Conservation (phyloP, 2,329 filamentous ascomycete genomes). For the Epichloe brachyelytri region DNA sequence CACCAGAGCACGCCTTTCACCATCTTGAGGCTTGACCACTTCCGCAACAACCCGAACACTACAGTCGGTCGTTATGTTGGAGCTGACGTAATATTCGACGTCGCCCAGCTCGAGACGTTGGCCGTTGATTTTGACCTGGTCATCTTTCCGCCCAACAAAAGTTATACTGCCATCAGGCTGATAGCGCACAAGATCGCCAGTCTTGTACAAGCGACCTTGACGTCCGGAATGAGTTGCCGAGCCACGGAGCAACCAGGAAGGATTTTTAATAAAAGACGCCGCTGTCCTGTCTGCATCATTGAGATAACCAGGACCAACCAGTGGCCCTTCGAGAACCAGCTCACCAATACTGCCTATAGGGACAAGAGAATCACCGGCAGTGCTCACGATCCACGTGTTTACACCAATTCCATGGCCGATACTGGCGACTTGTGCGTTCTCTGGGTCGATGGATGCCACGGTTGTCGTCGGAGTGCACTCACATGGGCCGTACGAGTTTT, state of each 20-base stretch:
- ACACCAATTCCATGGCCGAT: neutral
- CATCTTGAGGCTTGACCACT: neutral
- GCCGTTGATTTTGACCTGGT: conserved; percentile 44
- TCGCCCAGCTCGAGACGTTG: conserved; percentile 8
- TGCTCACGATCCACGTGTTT: conserved; percentile 12
- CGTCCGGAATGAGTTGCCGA: conserved; percentile 13
- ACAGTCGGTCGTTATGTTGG: neutral
- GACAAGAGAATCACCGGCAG: conserved; percentile 8
- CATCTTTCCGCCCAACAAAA: conserved; percentile 33
- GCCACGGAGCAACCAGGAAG: conserved; percentile 7
- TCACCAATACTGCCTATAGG: conserved; percentile 13
- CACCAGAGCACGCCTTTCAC: neutral
- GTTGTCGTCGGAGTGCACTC: conserved; percentile 2
- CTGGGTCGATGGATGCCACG: neutral
- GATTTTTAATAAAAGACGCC: conserved; percentile 14
- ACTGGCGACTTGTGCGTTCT: neutral
- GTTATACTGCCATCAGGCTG: conserved; percentile 22
- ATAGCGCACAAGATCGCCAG: conserved; percentile 15
- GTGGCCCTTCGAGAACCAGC: conserved; percentile 15
- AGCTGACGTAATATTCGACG: conserved; percentile 1
- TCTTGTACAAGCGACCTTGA: conserved; percentile 10
- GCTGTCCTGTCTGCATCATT: conserved; percentile 11
- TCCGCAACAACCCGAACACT: neutral
- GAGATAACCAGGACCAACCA: conserved; percentile 14
- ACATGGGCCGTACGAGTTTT: conserved; percentile 4